Evolutionary conservation across 2,329 filamentous ascomycete species (phyloP).

Genomic region (Chrysoporthe deuterocubensis): DNA sequence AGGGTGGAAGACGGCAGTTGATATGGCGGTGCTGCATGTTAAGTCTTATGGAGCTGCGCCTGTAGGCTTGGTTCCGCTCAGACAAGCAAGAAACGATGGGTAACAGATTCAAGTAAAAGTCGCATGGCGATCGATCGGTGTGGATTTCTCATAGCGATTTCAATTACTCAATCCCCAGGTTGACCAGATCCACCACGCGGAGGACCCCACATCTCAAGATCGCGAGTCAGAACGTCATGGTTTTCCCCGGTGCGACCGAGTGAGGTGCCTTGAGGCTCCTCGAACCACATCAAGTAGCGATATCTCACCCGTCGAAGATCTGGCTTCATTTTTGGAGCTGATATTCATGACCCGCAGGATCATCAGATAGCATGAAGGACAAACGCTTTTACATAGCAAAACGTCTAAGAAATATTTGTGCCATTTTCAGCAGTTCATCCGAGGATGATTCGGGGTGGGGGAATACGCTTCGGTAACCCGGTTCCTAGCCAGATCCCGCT

Average conservation of each 20-base stretch:
- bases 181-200: constrained; percentile 1
- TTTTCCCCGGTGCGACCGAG: not conserved
- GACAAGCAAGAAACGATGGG: constrained; percentile 1
- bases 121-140: constrained; percentile 4
- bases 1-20: not conserved
- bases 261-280: not conserved
- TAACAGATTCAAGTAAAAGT: constrained; percentile 11
- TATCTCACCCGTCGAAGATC: not conserved
- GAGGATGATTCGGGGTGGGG: too few relatives aligned
- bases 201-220: constrained; percentile 6
- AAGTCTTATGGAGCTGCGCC: not conserved
- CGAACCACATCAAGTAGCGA: constrained; percentile 1
- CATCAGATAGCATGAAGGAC: not conserved
- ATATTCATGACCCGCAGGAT: not conserved
- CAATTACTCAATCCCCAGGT: constrained; percentile 15
- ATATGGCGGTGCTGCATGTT: not conserved
- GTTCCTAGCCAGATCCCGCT: too few relatives aligned
- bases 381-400: not conserved
- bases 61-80: not conserved
- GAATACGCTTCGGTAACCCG: too few relatives aligned
- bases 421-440: too few relatives aligned
- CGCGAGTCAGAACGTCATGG: constrained; percentile 3
- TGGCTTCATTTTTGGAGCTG: not conserved
- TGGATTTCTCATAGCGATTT: constrained; percentile 8
- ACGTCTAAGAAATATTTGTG: not conserved